Base-by-base conservation (phyloP, 345 rosid genomes). In the Pugionium cornutum region DNA sequence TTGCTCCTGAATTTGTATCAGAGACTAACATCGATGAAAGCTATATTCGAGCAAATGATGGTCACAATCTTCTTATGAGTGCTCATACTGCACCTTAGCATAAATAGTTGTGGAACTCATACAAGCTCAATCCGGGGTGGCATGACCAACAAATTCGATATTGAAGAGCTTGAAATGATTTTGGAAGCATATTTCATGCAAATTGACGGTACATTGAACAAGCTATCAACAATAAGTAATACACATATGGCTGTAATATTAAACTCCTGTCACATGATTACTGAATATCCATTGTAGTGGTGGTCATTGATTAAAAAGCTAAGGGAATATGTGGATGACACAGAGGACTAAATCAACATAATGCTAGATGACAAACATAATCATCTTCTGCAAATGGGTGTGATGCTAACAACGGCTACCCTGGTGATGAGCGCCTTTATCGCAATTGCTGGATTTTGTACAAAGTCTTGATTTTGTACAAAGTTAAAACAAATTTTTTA, bases 311-410 rank as follows among this genome's bases (percentile, higher is more conserved):
- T 58, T 9, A 34, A 30, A 56, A 69, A 92, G 98, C 85, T 89
- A 69, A 77, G 91, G 84, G 97, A 87, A 74, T 87, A 89, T 4
- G 94, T 89, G 2, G 97, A 92, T 49, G 97, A 87, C 80, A 89
- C 98, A 1, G 96, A 92, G 64, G 96, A 86, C 73, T 87, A 86
- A 83, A 86, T 89, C 68, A 92, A 92, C 85, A 89, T 89, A 69
- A 87, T 87, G 97, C 75, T 89, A 52, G 94, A 89, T 62, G 97
- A 83, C 83, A 89, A 87, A 75, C 96, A 92, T 76, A 92, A 92
- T 71, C 88, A 89, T 75, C 86, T 89, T 33, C 83, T 92, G 67
- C 91, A 81, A 73, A 87, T 87, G 96, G 97, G 97, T 4, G 96
- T 89, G 65, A 79, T 84, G 89, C 62, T 92, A 74, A 83, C 94